Evolutionary conservation across 805 yeast genomes (phyloP), one percentile per base, ranked within the genome.

Genomic region (Diddensiella santjacobensis): DNA sequence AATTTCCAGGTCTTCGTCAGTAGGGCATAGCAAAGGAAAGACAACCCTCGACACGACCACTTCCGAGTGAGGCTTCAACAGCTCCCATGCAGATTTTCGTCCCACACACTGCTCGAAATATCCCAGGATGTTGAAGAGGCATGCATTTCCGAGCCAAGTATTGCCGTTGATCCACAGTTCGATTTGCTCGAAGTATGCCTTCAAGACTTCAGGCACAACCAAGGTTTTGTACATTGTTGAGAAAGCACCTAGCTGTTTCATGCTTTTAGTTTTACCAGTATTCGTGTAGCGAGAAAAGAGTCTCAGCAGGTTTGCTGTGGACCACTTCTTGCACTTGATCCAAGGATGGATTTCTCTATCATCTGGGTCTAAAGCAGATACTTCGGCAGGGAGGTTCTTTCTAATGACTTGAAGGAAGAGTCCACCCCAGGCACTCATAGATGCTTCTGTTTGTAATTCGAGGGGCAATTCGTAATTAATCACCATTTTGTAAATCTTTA

Each of bases 261-360:
- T 57, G 23, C 39, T 55, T 70, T 75, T 79, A 30, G 30, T 64
- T 17, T 71, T 54, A 20, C 46, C 50, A 4, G 20, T 4, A 35
- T 47, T 42, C 26, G 55, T 48, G 61, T 84, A 89, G 57, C 91
- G 75, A 45, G 75, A 75, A 58, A 86, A 86, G 2, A 89, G 63
- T 55, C 95, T 77, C 55, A 74, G 77, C 36, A 90, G 63, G 63
- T 87, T 88, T 20, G 87, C 88, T 60, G 81, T 81, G 0, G 95
- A 79, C 97, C 98, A 91, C 65, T 91, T 93, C 69, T 77, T 90
- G 57, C 80, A 78, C 67, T 80, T 91, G 61, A 71, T 82, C 84
- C 84, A 85, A 42, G 80, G 83, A 57, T 77, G 71, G 18, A 67
- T 55, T 42, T 68, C 71, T 43, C 79, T 71, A 36, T 79, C 83